Base-by-base conservation (phyloP, 352 stramenopile genomes). In the Globisporangium parvum region DNA sequence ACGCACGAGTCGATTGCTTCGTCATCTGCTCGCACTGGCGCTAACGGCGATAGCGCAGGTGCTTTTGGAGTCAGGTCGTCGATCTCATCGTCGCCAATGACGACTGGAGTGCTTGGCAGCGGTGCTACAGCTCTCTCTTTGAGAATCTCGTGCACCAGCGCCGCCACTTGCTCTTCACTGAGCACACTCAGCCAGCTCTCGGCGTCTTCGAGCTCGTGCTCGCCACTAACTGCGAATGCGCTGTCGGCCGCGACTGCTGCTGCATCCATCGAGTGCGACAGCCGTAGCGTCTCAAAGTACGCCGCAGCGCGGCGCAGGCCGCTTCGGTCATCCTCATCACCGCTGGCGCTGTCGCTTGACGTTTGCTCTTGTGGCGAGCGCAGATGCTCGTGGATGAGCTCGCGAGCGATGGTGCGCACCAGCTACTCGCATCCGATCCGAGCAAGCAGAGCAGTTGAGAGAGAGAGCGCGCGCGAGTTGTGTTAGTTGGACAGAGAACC, bases 91-190 rank as follows among this genome's bases (percentile, higher is more conserved):
- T 59, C 23, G 31, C 48, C 28, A 21, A 53, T n/a, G 35, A 40
- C 9, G 20, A 35, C 23, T 12, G 11, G 48, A 15, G 5, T 58
- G 51, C 56, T 54, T 14, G 35, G 31, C 31, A 37, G 10, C 31
- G 10, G 12, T 8, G 8, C 31, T 5, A 8, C 31, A 14, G 4
- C 23, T 8, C 51, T 72, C 39, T 78, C 62, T 53, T 66, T 74
- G 65, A 71, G 66, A 44, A 83, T 60, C 42, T 80, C 60, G 15
- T 70, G 63, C n/a, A 83, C 62, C 40, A 83, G 48, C 2, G 56
- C 45, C 44, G 60, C 54, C 12, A 82, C 70, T 68, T 85, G 69
- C 39, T 85, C 71, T 65, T 80, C 71, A 1, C 66, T 71, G 15
- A 84, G 63, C 24, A 75, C n/a, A 2, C 69, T 46, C 11, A 71